Evolutionary conservation across 805 yeast genomes (phyloP).

Genomic region (Candida odintsovae): DNA sequence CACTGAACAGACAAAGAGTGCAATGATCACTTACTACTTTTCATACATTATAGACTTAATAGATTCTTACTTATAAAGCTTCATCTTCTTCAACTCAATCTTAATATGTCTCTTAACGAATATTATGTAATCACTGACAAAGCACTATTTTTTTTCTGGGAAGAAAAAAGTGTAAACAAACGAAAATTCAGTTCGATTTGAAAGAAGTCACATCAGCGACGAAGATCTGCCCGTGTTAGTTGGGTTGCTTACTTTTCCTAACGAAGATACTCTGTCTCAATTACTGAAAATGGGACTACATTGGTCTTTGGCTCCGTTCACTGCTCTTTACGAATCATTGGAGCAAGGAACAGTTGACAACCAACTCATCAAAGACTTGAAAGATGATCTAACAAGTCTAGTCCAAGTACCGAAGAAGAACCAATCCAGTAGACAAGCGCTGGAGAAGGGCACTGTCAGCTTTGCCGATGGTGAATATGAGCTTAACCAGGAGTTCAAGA

Average conservation of each 20-base stretch:
- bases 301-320: constrained; percentile 19
- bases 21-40: not conserved
- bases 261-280: not conserved
- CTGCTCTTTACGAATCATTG: constrained; percentile 13
- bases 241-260: not conserved
- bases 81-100: not conserved
- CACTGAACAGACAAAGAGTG: constrained; percentile 11
- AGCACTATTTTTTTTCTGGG: not conserved
- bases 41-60: not conserved
- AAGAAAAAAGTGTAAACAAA: constrained; percentile 7
- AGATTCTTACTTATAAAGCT: not conserved
- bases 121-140: not conserved
- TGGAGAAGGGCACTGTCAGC: constrained; percentile 41
- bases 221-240: not conserved
- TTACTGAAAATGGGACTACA: constrained; percentile 12
- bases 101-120: not conserved
- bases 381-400: constrained; percentile 40
- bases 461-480: constrained; percentile 54
- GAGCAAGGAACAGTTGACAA: constrained; percentile 10
- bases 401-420: constrained; percentile 39
- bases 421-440: constrained; percentile 37
- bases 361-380: constrained; percentile 24
- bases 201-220: not conserved
- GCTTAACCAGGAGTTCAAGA: constrained; percentile 60
- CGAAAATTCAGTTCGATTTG: not conserved